Evolutionary conservation across 1,284 basidiomycete genomes (phyloP).

Genomic region (Leucoagaricus sp.): DNA sequence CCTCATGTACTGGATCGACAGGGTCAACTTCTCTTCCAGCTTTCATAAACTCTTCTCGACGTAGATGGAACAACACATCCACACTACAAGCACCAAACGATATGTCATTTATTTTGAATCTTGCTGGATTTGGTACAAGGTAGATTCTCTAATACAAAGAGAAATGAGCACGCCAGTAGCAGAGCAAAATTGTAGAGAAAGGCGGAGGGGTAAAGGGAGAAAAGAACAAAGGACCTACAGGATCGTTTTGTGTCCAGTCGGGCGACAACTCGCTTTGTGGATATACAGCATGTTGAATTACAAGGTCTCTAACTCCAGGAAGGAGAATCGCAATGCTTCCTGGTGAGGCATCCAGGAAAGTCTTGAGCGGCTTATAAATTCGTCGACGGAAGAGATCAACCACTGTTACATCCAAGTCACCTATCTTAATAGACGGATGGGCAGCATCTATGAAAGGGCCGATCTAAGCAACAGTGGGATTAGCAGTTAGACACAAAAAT

Average conservation of each 20-base stretch:
- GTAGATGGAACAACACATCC: conserved; percentile 88
- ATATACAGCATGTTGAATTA: conserved; percentile 81
- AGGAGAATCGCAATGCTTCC: conserved; percentile 76
- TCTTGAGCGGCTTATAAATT: conserved; percentile 61
- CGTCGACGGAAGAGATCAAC: conserved; percentile 69
- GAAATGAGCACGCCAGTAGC: too few relatives aligned
- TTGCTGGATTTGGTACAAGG: conserved; percentile 85
- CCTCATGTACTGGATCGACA: conserved; percentile 37
- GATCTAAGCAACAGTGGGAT: conserved; percentile 47
- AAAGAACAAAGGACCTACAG: conserved; percentile 40
- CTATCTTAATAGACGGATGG: conserved; percentile 74
- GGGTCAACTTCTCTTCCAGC: conserved; percentile 68
- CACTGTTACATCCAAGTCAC: conserved; percentile 70
- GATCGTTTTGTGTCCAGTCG: conserved; percentile 41
- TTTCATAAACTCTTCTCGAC: conserved; percentile 82
- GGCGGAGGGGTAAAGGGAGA: background rate
- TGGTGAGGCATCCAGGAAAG: conserved; percentile 64
- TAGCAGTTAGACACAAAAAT: background rate
- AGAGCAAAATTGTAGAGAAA: background rate
- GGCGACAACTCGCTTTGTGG: conserved; percentile 79
- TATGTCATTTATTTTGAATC: conserved; percentile 85
- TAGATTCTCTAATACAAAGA: conserved; percentile 67
- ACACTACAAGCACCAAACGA: conserved; percentile 79
- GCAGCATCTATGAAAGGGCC: conserved; percentile 87
- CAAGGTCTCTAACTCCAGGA: conserved; percentile 81